Evolutionary conservation across 2,329 filamentous ascomycete genomes (phyloP), one percentile per base, ranked within the genome.

Genomic region (Epichloe coenophiala): DNA sequence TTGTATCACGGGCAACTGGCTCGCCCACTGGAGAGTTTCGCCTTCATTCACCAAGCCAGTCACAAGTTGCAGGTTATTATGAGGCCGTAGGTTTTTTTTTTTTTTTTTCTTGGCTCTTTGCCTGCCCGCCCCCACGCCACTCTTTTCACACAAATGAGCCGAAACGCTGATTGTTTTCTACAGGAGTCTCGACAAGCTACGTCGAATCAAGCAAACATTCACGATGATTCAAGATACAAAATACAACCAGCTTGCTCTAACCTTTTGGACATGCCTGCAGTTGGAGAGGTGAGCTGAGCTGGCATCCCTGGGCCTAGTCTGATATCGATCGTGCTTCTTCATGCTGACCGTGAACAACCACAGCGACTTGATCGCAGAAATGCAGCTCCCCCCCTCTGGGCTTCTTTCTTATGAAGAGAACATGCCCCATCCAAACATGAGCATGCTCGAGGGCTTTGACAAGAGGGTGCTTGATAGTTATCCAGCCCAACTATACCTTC

Each of bases 191-290:
- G 68, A 72, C 27, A 75, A 74, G 40, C 61, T 78, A 51, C 67
- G 67, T 7, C 66, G 63, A 51, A 61, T 73, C 48, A 69, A 71
- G 53, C 58, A 60, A 1, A 58, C 65, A 36, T 58, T 58, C 42
- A 56, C 65, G 51, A 58, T 71, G 57, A 66, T 73, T 33, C 67
- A 65, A 39, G 73, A 71, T 39, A 66, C 63, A 51, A 67, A 66
- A 57, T 65, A 67, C 58, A 87, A 89, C 60, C 73, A 84, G 51
- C 73, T 84, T 37, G 73, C 84, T 13, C 76, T 94, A 58, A 84
- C 88, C 0, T 96, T 90, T 60, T 97, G 91, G 91, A 93, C 90
- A 7, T 95, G 88, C 63, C 71, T 96, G 55, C 91, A 97, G 61
- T 74, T 97, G 11, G 91, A 97, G 67, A 95, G 84, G 84, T 88